Evolutionary conservation across 371 early-diverging fungal species (phyloP).

Genomic region (Syncephalis plumigaleata): DNA sequence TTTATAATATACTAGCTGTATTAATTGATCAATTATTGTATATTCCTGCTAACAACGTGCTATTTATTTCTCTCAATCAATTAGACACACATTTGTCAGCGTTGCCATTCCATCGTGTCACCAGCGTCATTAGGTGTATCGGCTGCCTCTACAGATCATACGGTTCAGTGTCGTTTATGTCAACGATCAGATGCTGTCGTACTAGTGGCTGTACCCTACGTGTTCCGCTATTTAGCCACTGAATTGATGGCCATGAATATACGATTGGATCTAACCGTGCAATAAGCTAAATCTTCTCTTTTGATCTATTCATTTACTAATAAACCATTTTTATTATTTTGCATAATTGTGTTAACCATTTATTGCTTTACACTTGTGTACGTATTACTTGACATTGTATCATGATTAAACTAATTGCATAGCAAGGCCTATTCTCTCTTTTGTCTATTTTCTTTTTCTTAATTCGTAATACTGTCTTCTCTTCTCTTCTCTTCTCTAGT

Average conservation of each 20-base stretch:
- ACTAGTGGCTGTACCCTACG: conserved; percentile 90
- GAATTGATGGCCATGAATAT: conserved; percentile 94
- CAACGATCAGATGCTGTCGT: conserved; percentile 56
- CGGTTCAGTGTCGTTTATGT: conserved; percentile 62
- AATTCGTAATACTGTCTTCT: too few relatives aligned
- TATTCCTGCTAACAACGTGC: background rate
- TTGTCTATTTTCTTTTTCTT: too few relatives aligned
- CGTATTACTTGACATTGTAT: too few relatives aligned
- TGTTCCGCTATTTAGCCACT: conserved; percentile 93
- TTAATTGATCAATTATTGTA: background rate
- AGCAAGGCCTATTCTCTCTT: too few relatives aligned
- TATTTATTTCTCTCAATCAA: background rate
- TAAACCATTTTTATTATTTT: too few relatives aligned
- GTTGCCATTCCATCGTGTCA: conserved; percentile 77
- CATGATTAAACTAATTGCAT: too few relatives aligned
- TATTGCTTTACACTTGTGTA: too few relatives aligned
- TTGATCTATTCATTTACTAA: too few relatives aligned
- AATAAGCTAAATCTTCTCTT: too few relatives aligned
- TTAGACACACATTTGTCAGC: conserved; percentile 54
- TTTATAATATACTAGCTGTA: too few relatives aligned
- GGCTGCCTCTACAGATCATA: conserved; percentile 23
- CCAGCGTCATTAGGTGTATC: conserved; percentile 43
- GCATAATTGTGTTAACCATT: too few relatives aligned
- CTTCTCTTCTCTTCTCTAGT: too few relatives aligned
- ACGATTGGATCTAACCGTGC: conserved; percentile 26